Base-by-base conservation (phyloP, 179 eudicot species). In the Amaranthus tricolor region DNA sequence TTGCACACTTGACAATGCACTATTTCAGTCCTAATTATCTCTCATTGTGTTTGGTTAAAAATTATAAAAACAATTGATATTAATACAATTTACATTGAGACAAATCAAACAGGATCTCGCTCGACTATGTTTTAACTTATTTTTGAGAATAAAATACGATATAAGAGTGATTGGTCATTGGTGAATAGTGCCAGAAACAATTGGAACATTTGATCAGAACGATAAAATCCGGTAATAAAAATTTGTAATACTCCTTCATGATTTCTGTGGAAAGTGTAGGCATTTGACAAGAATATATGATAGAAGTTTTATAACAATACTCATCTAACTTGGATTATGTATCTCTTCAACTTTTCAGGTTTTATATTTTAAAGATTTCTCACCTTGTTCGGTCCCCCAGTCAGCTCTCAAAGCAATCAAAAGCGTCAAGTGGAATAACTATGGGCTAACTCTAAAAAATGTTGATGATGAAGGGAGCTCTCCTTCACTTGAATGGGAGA, bases 401-500 rank as follows among this genome's bases (percentile, higher is more conserved):
- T 83, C 92, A 77, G 86, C 81, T 76, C 63, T 88, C 66, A 87
- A 86, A 74, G 88, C 86, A 60, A 77, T 93, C 76, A 89, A 80
- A 77, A 91, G 84, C 88, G 82, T 91, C 71, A 84, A 89, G 68
- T 95, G 98, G 99, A 85, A 78, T 71, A 85, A 73, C 56, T 95
- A 87, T 61, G 99, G 99, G 17, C 76, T 93, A 75, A 75, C 78
- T 79, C 77, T 87, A 71, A 77, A 52, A 71, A 84, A 86, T 73
- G 73, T 84, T 61, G 76, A 73, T 5, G 88, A 85, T 73, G 83
- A 86, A 48, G 90, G 88, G 75, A 88, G 88, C 64, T 61, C 70
- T 68, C 81, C 80, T 68, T 54, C 88, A 52, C 83, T 95, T 71
- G 94, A 93, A 78, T 93, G 98, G 99, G 97, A 89, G 76, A 86